Conservation (phyloP, 208 protist species). For the Trypanosoma conorhini region DNA sequence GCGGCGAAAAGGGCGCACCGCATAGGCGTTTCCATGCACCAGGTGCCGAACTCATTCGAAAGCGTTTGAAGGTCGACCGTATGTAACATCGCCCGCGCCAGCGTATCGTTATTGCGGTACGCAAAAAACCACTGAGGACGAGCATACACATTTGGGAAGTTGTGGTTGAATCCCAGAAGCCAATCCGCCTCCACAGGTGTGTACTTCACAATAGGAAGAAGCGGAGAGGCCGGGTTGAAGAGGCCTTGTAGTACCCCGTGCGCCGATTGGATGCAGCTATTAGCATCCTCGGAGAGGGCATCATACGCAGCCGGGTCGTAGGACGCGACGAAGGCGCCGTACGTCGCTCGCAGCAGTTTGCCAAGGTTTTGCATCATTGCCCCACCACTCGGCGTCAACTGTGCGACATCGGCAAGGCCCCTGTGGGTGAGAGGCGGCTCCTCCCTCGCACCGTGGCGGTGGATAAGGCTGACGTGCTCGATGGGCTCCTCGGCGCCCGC, state of each 20-base stretch:
- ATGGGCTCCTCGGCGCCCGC: slow-evolving; percentile 7
- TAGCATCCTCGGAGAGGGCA: slow-evolving; percentile 9
- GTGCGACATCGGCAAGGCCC: slow-evolving; percentile 19
- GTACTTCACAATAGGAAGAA: slow-evolving; percentile 26
- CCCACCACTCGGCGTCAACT: slow-evolving; percentile 28
- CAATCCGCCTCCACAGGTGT: slow-evolving; percentile 20
- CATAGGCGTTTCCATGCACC: slow-evolving; percentile 29
- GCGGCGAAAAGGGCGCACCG: slow-evolving; percentile 30
- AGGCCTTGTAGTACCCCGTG: slow-evolving; percentile 19
- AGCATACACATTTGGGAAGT: slow-evolving; percentile 26
- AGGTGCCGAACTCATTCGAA: slow-evolving; percentile 23
- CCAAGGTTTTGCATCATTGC: slow-evolving; percentile 32
- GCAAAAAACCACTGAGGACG: slow-evolving; percentile 19
- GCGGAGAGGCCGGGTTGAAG: slow-evolving; percentile 8
- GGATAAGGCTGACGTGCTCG: slow-evolving; percentile 27
- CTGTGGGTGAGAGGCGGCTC: slow-evolving; percentile 14
- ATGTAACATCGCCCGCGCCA: slow-evolving; percentile 17
- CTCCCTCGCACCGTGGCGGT: slow-evolving; percentile 31
- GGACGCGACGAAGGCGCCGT: slow-evolving; percentile 12
- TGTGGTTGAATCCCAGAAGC: slow-evolving; percentile 29
- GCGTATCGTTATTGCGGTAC: slow-evolving; percentile 28
- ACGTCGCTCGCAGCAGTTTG: slow-evolving; percentile 12
- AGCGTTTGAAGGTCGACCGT: slow-evolving; percentile 16
- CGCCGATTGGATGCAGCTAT: slow-evolving; percentile 28
- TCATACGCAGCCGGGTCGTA: slow-evolving; percentile 15